A percentile compares a stretch with the other conserved stretches of the same genome.
Evolutionary conservation across 2,329 filamentous ascomycete genomes (phyloP).

Genomic region (Fusarium subglutinans): DNA sequence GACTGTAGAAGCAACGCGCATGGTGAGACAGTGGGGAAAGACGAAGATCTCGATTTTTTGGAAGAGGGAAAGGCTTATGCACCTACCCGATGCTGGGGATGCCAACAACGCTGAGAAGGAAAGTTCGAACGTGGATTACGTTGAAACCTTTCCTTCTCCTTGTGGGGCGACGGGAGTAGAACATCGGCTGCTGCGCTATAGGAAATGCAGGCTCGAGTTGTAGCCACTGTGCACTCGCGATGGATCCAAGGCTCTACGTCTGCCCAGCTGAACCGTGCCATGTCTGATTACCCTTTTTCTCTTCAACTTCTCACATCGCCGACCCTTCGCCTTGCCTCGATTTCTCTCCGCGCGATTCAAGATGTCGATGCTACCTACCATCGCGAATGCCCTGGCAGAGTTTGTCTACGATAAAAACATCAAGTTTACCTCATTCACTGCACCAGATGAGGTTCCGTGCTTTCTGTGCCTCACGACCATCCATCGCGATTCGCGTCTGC

Average conservation of each 20-base stretch:
- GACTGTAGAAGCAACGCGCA: neutral
- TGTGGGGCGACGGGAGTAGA: accelerated
- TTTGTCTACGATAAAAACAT: neutral
- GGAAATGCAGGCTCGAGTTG: too few relatives aligned
- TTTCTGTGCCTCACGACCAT: neutral
- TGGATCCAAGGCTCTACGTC: too few relatives aligned
- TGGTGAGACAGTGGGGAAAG: too few relatives aligned
- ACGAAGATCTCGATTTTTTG: too few relatives aligned
- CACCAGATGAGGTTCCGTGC: neutral
- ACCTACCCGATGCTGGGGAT: accelerated
- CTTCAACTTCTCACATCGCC: neutral
- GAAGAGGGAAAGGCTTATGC: too few relatives aligned
- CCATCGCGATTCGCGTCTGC: neutral
- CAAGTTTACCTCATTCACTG: accelerated
- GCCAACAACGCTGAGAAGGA: too few relatives aligned
- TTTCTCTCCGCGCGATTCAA: neutral
- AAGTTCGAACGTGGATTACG: too few relatives aligned
- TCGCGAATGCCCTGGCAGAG: neutral
- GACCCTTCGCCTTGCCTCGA: neutral
- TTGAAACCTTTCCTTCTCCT: too few relatives aligned
- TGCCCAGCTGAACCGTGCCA: too few relatives aligned
- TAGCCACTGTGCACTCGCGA: too few relatives aligned
- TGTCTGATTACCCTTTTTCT: neutral
- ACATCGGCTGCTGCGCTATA: too few relatives aligned
- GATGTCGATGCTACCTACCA: neutral